These are phyloP conservation scores for Cinnamomum micranthum DNA, from an alignment of 164 flowering plant species.

Conservation along the genomic window DNA sequence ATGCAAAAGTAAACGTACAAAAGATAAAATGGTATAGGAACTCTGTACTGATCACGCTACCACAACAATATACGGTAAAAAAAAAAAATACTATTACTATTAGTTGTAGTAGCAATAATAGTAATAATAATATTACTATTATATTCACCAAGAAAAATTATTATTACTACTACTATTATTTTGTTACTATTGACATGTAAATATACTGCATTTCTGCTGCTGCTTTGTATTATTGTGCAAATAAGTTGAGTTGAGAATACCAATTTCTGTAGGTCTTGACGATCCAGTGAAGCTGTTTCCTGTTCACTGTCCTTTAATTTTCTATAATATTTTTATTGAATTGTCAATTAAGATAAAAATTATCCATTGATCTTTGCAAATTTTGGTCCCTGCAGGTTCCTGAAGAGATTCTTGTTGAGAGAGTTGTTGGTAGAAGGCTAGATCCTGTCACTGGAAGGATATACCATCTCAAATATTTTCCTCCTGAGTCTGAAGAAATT, in stretches of 20 bases:
- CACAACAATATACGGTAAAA: too few relatives aligned
- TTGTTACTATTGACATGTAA: background rate
- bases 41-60: too few relatives aligned
- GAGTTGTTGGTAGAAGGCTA: constrained; percentile 93
- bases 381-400: constrained; percentile 54
- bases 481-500: constrained; percentile 92
- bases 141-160: too few relatives aligned
- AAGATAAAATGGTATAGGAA: too few relatives aligned
- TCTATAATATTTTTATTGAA: background rate
- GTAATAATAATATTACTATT: too few relatives aligned
- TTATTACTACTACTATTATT: too few relatives aligned
- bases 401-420: constrained; percentile 88
- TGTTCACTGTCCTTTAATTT: background rate
- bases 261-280: background rate
- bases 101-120: too few relatives aligned
- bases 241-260: background rate
- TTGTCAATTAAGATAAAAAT: background rate
- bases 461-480: constrained; percentile 90
- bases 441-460: constrained; percentile 96
- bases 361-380: background rate
- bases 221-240: background rate
- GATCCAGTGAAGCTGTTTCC: background rate
- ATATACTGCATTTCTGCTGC: background rate
- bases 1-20: too few relatives aligned
- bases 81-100: too few relatives aligned